Conservation (phyloP, 768 basidiomycete species). For the Neoboletus subvelutipes region DNA sequence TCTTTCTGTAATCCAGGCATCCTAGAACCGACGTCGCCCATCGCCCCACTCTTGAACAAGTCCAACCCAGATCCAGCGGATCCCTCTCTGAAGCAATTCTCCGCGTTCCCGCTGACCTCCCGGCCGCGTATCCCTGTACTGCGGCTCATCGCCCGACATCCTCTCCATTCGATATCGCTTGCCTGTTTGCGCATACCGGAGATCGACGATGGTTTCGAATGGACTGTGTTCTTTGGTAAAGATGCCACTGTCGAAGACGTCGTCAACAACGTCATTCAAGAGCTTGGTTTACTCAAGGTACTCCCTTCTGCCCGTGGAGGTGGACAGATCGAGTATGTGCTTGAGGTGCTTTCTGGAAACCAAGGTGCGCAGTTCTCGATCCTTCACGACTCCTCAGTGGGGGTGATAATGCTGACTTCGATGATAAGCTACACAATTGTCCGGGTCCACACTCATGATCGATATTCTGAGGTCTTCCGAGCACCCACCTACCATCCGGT, state of each 20-base stretch:
- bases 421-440: conserved; percentile 15
- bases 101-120: conserved; percentile 65
- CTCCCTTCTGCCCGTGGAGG: conserved; percentile 69
- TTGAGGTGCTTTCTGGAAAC: conserved; percentile 61
- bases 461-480: conserved; percentile 16
- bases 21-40: conserved; percentile 40
- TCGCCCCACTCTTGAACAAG: conserved; percentile 55
- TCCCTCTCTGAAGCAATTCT: conserved; percentile 54
- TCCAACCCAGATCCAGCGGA: conserved; percentile 30
- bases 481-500: conserved; percentile 39
- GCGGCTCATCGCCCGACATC: conserved; percentile 71
- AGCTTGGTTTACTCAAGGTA: conserved; percentile 67
- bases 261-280: conserved; percentile 50
- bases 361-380: conserved; percentile 42
- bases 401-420: not conserved
- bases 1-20: conserved; percentile 41
- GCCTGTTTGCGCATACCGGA: conserved; percentile 71
- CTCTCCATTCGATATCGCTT: conserved; percentile 51
- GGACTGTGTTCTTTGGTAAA: conserved; percentile 64
- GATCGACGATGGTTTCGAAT: conserved; percentile 69
- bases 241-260: conserved; percentile 55
- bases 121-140: conserved; percentile 66
- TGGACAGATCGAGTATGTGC: conserved; percentile 59
- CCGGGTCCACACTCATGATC: conserved; percentile 11
- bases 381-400: not conserved